These are phyloP conservation scores for Monosporozyma unispora DNA, from an alignment of 805 yeast genomes.

Conservation along the genomic window DNA sequence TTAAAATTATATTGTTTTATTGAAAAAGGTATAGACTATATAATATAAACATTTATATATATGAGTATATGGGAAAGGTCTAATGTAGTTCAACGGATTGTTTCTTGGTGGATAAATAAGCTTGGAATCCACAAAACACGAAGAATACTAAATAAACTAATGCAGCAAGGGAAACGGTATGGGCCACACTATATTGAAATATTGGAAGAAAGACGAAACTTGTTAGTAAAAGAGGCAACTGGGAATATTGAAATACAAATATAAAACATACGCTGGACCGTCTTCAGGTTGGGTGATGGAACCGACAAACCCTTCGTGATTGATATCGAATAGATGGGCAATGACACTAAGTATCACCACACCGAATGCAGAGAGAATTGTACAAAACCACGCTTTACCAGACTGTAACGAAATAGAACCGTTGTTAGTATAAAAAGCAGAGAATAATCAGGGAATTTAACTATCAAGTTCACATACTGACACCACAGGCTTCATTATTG, in stretches of 20 bases:
- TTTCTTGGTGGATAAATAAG: constrained; percentile 53
- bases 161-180: constrained; percentile 84
- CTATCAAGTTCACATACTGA: constrained; percentile 32
- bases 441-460: no score
- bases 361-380: constrained; percentile 86
- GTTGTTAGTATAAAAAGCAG: constrained; percentile 5
- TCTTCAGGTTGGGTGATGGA: constrained; percentile 84
- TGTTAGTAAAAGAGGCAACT: not conserved
- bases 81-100: constrained; percentile 48
- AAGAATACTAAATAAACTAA: constrained; percentile 72
- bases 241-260: not conserved
- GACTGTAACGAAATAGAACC: constrained; percentile 35
- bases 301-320: constrained; percentile 90
- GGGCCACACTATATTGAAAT: constrained; percentile 53
- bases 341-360: constrained; percentile 77
- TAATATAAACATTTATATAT: no score
- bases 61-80: not conserved
- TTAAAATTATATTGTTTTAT: no score
- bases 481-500: constrained; percentile 40
- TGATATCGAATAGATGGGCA: constrained; percentile 69
- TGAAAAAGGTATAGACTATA: no score
- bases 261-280: constrained; percentile 55
- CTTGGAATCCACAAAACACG: constrained; percentile 84
- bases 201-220: no score
- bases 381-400: constrained; percentile 91